Evolutionary conservation across 306 rosid genomes (phyloP).

Genomic region (apple (Malus domestica)): ASM211411v1 NC_041797.1:22457001-22457500

Average conservation of each 20-base stretch:
- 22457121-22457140: slow-evolving; percentile 89
- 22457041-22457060: background rate
- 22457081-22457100: background rate
- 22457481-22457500: background rate
- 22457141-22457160: slow-evolving; percentile 90
- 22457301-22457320: slow-evolving; percentile 66
- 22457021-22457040: background rate
- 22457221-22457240: background rate
- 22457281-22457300: slow-evolving; percentile 87
- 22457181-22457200: slow-evolving; percentile 11
- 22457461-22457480: background rate
- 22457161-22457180: slow-evolving; percentile 79
- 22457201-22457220: background rate
- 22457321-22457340: slow-evolving; percentile 60
- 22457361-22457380: slow-evolving; percentile 77
- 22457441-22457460: slow-evolving; percentile 10
- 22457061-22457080: background rate
- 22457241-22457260: slow-evolving; percentile 5
- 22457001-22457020: background rate
- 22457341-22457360: slow-evolving; percentile 52
- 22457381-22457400: slow-evolving; percentile 89
- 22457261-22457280: slow-evolving; percentile 57
- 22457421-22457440: slow-evolving; percentile 63
- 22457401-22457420: slow-evolving; percentile 71
- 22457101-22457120: slow-evolving; percentile 50